Evolutionary conservation across 2,329 filamentous ascomycete species (phyloP), one percentile per base, ranked within the genome.

Genomic region (Trichophyton rubrum): DNA sequence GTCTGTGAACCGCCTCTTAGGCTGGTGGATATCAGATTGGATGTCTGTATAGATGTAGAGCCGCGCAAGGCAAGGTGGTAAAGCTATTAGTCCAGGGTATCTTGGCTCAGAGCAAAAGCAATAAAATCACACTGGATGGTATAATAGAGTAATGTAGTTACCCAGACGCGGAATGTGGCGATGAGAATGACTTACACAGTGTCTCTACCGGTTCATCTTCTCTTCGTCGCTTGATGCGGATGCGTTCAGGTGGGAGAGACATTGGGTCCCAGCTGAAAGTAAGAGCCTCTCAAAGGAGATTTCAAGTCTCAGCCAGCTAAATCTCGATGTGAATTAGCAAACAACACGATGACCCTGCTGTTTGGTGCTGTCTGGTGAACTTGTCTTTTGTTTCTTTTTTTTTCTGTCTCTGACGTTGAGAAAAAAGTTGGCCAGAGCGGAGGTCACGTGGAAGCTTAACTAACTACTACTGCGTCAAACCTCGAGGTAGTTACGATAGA

Each of bases 121-220:
- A 35, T 45, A 33, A 22, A 53, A 57, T 57, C 13, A 41, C 27
- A n/a, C 15, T 30, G 15, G n/a, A 20, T 3, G 11, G 20, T 11
- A n/a, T 33, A 6, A 51, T 35, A 40, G 13, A 40, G 22, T 20
- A 17, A 33, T 30, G 27, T 7, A 41, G 35, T 22, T 13, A 35
- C 15, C 3, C 6, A 9, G n/a, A 57, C 55, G 49, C 22, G 2
- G 43, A 47, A 4, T 1, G 9, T 47, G 38, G 38, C 38, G 38
- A 47, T 47, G 24, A 41, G 9, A 75, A 78, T 76, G 40, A 67
- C 66, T 57, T 76, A 80, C 77, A 78, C 57, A 82, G 71, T 22
- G 77, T 75, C 62, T 83, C 80, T n/a, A 82, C 77, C 2, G 81
- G 79, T 56, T 80, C 79, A 59, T 83, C 80, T 60, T 78, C 77